A percentile compares a stretch with the other conserved stretches of the same genome.
Conservation (phyloP, 2,329 filamentous ascomycete genomes). For the Talaromyces sp. region DNA sequence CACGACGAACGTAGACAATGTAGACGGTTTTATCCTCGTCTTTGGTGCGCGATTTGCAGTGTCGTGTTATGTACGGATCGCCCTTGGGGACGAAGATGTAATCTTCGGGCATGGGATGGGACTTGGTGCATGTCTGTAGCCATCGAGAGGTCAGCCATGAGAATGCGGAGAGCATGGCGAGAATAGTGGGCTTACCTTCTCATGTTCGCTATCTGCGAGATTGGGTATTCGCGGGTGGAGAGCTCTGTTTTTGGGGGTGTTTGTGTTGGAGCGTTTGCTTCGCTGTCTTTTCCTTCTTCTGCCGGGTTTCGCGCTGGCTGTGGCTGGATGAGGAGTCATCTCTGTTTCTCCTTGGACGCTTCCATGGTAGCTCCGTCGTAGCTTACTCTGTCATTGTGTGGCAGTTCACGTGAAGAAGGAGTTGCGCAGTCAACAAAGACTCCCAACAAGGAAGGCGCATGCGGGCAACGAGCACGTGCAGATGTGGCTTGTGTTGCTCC, state of each 20-base stretch:
- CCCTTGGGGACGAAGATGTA: slow-evolving; percentile 44
- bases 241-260: background rate
- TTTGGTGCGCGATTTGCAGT: slow-evolving; percentile 39
- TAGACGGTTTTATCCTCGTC: slow-evolving; percentile 32
- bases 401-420: background rate
- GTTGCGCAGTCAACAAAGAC: background rate
- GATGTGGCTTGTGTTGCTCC: background rate
- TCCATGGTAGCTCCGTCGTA: background rate
- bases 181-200: background rate
- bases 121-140: slow-evolving; percentile 31
- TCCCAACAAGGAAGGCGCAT: slow-evolving; percentile 1
- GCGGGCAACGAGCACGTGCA: background rate
- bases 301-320: background rate
- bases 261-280: too few relatives aligned
- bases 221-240: background rate
- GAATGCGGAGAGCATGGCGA: background rate
- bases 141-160: background rate
- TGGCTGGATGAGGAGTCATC: background rate
- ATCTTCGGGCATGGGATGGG: slow-evolving; percentile 26
- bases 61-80: slow-evolving; percentile 42
- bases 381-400: background rate
- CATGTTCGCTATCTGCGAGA: background rate
- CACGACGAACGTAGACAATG: slow-evolving; percentile 34
- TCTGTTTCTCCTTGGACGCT: background rate
- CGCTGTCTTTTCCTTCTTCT: background rate